These are phyloP conservation scores for Lipomyces orientalis DNA, from an alignment of 805 yeast genomes.

Conservation along the genomic window DNA sequence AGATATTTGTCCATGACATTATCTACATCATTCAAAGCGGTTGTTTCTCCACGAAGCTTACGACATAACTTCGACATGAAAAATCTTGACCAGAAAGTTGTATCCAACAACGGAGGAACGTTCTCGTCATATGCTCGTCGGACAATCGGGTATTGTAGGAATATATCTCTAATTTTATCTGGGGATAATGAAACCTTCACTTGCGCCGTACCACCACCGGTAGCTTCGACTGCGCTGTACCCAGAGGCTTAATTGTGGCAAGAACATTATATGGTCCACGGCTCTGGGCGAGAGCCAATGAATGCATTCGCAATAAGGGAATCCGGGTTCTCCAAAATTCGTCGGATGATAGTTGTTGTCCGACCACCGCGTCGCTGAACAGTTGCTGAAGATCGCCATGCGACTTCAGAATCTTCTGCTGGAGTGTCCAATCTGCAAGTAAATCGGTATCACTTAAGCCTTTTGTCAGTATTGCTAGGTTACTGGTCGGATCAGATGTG, in stretches of 20 bases:
- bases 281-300: conserved; percentile 81
- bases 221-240: conserved; percentile 81
- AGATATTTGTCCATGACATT: conserved; percentile 83
- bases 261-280: conserved; percentile 93
- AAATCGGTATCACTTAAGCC: no score
- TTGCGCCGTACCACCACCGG: conserved; percentile 47
- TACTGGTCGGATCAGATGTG: no score
- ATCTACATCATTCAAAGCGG: conserved; percentile 77
- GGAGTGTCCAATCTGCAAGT: no score
- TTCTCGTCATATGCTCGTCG: conserved; percentile 86
- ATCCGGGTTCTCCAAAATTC: conserved; percentile 50
- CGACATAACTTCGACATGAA: conserved; percentile 89
- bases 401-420: no score
- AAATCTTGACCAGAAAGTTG: conserved; percentile 95
- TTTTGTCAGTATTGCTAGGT: no score
- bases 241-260: conserved; percentile 83
- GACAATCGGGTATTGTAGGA: conserved; percentile 91
- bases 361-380: no score
- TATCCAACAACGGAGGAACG: conserved; percentile 87
- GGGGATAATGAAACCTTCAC: conserved; percentile 91
- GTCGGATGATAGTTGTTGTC: no score
- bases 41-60: conserved; percentile 85
- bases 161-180: conserved; percentile 86
- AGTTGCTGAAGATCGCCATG: no score
- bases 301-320: conserved; percentile 80